These are phyloP conservation scores for Cystobasidiopsis lactophilus DNA, from an alignment of 768 basidiomycete species.

Conservation along the genomic window DNA sequence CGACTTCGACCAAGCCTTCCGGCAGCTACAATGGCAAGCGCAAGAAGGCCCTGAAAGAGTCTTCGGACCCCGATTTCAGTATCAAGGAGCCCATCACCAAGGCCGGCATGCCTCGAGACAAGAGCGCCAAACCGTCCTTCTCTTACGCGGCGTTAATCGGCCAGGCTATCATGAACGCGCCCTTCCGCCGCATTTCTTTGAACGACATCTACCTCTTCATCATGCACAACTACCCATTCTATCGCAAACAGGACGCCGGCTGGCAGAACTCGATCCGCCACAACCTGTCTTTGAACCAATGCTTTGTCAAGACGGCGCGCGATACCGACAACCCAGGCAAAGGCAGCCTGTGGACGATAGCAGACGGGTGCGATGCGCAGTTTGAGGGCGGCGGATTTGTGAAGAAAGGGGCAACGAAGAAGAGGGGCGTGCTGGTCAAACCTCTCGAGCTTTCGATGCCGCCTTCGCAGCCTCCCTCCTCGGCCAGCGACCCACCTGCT, in stretches of 20 bases:
- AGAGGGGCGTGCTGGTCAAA: neutral
- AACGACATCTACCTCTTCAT: slow-evolving; percentile 95
- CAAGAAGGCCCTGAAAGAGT: neutral
- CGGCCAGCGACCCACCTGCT: neutral
- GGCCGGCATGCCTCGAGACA: neutral
- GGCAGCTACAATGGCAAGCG: neutral
- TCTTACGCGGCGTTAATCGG: slow-evolving; percentile 91
- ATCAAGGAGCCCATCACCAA: too few species aligned
- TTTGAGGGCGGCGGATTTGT: slow-evolving; percentile 54
- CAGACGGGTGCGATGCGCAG: slow-evolving; percentile 54
- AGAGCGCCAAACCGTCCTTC: slow-evolving; percentile 43
- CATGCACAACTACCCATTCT: slow-evolving; percentile 75
- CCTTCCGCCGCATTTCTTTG: slow-evolving; percentile 58
- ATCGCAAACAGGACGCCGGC: slow-evolving; percentile 71
- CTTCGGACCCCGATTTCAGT: neutral
- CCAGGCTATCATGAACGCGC: slow-evolving; percentile 69
- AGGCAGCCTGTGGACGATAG: slow-evolving; percentile 67
- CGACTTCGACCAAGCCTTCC: too few species aligned
- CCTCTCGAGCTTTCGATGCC: neutral
- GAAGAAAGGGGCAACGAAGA: slow-evolving; percentile 14
- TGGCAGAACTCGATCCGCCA: slow-evolving; percentile 89
- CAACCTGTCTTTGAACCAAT: slow-evolving; percentile 69
- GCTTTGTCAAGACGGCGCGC: slow-evolving; percentile 58
- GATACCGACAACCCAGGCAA: slow-evolving; percentile 35
- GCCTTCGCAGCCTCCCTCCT: neutral